These are phyloP conservation scores for Trichosanthes cucumerina DNA, from an alignment of 306 rosid species.

Conservation along the genomic window DNA sequence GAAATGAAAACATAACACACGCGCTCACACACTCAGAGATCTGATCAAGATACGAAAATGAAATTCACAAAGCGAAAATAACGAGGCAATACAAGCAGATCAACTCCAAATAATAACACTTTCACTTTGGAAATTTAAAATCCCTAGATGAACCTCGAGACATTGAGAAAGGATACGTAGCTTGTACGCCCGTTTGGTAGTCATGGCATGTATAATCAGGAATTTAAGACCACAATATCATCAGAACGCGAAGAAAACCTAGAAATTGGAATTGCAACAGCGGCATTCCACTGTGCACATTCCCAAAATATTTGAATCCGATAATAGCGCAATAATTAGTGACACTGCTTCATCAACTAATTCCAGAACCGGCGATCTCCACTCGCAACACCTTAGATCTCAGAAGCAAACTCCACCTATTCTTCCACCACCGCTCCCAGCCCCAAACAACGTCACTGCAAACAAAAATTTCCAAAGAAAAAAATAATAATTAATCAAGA, in stretches of 20 bases:
- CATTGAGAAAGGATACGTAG: constrained; percentile 74
- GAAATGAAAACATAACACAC: not conserved
- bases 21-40: not conserved
- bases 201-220: constrained; percentile 35
- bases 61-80: not conserved
- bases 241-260: constrained; percentile 14
- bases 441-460: not conserved
- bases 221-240: constrained; percentile 32
- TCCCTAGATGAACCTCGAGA: constrained; percentile 6
- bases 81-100: not conserved
- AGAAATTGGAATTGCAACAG: constrained; percentile 13
- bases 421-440: not conserved
- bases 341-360: constrained; percentile 1
- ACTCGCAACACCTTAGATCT: constrained; percentile 7
- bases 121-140: not conserved
- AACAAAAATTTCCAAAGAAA: not conserved
- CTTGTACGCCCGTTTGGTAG: constrained; percentile 98
- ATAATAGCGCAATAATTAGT: not conserved
- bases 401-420: not conserved
- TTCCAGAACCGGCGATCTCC: constrained; percentile 3
- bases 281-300: constrained; percentile 26
- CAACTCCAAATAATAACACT: not conserved
- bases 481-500: not conserved
- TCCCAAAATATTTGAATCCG: constrained; percentile 10
- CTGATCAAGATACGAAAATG: not conserved